Evolutionary conservation across 495 filamentous ascomycete genomes (phyloP), one percentile per base, ranked within the genome.

Genomic region (Achaetomiella virescens): DNA sequence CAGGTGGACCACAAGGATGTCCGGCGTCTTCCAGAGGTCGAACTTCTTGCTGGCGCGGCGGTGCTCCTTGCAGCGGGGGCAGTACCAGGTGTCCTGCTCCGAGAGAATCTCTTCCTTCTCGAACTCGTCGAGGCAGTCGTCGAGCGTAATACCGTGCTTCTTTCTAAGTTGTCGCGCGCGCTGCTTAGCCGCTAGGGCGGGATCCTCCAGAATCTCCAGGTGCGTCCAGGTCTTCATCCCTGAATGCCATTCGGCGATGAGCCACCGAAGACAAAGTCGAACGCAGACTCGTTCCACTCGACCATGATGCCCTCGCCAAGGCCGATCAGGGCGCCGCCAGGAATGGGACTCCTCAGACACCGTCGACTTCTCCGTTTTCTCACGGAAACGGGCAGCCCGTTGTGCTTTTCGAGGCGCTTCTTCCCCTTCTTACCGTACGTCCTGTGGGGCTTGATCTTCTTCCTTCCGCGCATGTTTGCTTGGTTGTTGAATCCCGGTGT

Each of bases 41-140:
- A 98, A 90, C 63, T 91, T 95, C 79, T 97, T 98, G 73, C 82
- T 90, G 18, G 95, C 93, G 22, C 89, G 83, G 10, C 88, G 84
- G 62, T 95, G 86, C 59, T 95, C 88, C 65, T 97, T 97, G 79
- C 93, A 98, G 42, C 89, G 82, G 53, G 89, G 91, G 60, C 93
- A 98, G 63, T 89, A 97, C 93, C 93, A 98, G 27, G 89, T 90
- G 64, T 98, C 92, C 60, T 91, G 87, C 66, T 95, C 89, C 0
- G 91, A 95, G 3, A 98, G 75, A 40, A 96, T 84, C 67, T 98
- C 93, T 54, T 89, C 84, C 67, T 89, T 92, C 63, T 91, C 89
- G 58, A 96, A 97, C 67, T 97, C 92, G 36, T 89, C 84, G 25
- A 98, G 81, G 64, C 93, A 98, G 61, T 96, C 88, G 42, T 90